Evolutionary conservation across 805 yeast genomes (phyloP).

Genomic region (Barnettozyma wickerhamii): DNA sequence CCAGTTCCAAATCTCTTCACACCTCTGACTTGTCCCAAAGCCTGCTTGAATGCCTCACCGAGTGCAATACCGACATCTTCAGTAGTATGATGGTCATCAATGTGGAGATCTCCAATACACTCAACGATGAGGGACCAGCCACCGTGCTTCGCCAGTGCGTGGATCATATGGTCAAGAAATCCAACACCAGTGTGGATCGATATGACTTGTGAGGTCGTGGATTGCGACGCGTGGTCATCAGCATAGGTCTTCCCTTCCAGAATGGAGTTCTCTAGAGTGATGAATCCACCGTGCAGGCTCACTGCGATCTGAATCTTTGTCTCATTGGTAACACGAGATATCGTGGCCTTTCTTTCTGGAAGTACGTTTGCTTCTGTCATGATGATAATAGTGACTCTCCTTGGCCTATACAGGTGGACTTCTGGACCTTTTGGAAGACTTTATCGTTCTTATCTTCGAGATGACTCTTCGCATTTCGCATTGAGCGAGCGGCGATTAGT

Average conservation of each 20-base stretch:
- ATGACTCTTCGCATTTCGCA: too few species aligned
- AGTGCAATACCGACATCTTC: conserved; percentile 94
- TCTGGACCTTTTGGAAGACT: too few species aligned
- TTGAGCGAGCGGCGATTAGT: too few species aligned
- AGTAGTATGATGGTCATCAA: conserved; percentile 96
- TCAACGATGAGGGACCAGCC: conserved; percentile 93
- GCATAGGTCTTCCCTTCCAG: conserved; percentile 33
- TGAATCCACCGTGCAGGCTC: conserved; percentile 80
- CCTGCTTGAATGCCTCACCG: conserved; percentile 85
- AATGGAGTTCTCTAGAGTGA: conserved; percentile 58
- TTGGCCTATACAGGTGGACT: too few species aligned
- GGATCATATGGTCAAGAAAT: conserved; percentile 94
- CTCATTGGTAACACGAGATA: conserved; percentile 76
- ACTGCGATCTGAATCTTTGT: conserved; percentile 87
- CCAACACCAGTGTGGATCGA: conserved; percentile 90
- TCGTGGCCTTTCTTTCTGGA: conserved; percentile 29
- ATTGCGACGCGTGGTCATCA: conserved; percentile 59
- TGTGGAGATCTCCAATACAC: conserved; percentile 91
- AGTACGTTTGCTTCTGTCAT: conserved; percentile 1
- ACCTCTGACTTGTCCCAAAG: conserved; percentile 85
- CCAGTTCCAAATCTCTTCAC: conserved; percentile 91
- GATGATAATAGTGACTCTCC: background rate
- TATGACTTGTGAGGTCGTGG: conserved; percentile 67
- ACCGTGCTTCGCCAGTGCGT: conserved; percentile 93
- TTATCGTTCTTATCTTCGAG: background rate